Evolutionary conservation across 1,284 basidiomycete genomes (phyloP), one percentile per base, ranked within the genome.

Genomic region (Paramarasmius palmivorus): DNA sequence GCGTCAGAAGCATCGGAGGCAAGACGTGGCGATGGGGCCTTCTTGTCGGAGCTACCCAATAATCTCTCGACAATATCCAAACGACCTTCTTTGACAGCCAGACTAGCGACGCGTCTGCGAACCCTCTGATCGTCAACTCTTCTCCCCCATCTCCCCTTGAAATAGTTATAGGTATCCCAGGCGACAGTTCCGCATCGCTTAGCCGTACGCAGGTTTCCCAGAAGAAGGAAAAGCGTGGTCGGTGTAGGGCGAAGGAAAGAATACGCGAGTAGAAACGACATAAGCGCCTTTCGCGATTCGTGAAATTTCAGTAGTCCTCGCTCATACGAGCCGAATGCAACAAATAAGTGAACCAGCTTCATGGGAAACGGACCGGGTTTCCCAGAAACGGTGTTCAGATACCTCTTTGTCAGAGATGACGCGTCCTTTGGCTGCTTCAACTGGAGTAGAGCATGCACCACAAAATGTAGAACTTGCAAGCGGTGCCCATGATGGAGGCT

Each of bases 61-160:
- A 79, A 70, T 50, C 63, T 61, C 47, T 68, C 59, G 22, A 78
- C 77, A 50, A 86, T 75, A 57, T 78, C 78, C 51, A 72, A 61
- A 35, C 81, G 75, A 10, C 83, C 81, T 68, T 88, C 81, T 64
- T 84, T 86, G 46, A 82, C 60, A 40, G 84, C 86, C 40, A 86
- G 71, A 20, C 65, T 68, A 5, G 75, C 76, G 44, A 88, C 65
- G 29, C 84, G 79, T 51, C 81, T 77, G 58, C 78, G 75, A 15
- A 90, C 87, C 19, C 74, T 69, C 49, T 73, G 70, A 66, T 87
- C 82, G 58, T 80, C 75, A 9, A 85, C 69, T 19, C 63, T 63
- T 22, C 64, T 46, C 4, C 86, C 86, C 83, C 83, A 90, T 58
- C 73, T 71, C 45, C 63, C 63, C 58, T 70, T 69, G 65, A 84